Conservation (phyloP, 2,329 filamentous ascomycete genomes). For the Biscogniauxia sp. region DNA sequence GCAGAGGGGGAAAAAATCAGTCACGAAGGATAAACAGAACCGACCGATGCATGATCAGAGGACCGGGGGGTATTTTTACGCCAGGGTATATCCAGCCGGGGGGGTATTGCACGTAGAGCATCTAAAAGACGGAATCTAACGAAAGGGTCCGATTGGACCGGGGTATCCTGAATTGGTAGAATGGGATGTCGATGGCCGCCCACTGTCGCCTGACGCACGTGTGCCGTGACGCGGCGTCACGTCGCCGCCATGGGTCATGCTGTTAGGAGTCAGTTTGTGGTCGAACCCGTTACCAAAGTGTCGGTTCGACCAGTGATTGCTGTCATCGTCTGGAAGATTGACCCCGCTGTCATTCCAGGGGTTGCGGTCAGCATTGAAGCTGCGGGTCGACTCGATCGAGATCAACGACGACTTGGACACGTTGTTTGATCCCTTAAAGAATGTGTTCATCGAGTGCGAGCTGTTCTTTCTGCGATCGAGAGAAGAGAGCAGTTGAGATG, state of each 20-base stretch:
- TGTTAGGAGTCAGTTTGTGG: conserved; percentile 56
- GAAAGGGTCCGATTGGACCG: conserved; percentile 85
- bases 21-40: conserved; percentile 35
- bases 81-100: conserved; percentile 64
- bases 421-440: conserved; percentile 91
- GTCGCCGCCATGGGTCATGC: conserved; percentile 71
- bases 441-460: conserved; percentile 77
- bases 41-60: conserved; percentile 45
- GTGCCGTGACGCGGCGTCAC: conserved; percentile 79
- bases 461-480: conserved; percentile 94
- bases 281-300: conserved; percentile 64
- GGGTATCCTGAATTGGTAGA: conserved; percentile 96
- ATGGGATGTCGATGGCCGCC: conserved; percentile 90
- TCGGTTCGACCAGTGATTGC: conserved; percentile 59
- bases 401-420: conserved; percentile 94
- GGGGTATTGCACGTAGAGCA: conserved; percentile 54
- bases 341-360: conserved; percentile 98
- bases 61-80: conserved; percentile 53
- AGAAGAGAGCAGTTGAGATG: conserved; percentile 79
- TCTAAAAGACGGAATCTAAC: conserved; percentile 63
- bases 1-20: conserved; percentile 28
- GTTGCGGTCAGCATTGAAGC: conserved; percentile 86
- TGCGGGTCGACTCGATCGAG: conserved; percentile 92
- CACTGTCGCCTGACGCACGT: conserved; percentile 85
- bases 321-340: conserved; percentile 86